Evolutionary conservation across 2,329 filamentous ascomycete species (phyloP), one percentile per base, ranked within the genome.

Genomic region (Aurifilum marmelostoma): DNA sequence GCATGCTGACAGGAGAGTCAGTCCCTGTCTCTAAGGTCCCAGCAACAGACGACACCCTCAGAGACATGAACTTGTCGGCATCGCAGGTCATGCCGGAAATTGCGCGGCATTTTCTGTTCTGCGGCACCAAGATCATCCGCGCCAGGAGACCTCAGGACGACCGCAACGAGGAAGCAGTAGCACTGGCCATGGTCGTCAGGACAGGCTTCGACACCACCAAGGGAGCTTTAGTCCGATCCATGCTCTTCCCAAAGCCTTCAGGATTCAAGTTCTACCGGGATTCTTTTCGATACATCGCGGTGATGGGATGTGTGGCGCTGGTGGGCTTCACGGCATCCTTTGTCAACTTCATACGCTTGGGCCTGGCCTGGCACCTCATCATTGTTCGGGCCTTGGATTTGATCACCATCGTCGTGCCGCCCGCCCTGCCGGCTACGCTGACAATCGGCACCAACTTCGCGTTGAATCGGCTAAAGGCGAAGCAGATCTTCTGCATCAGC

Each of bases 261-360:
- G 95, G 95, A 0, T 99, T 99, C 87, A 98, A 97, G 76, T 99
- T 99, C 78, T 99, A 99, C 79, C 89, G 93, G 56, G 96, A 99
- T 79, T 97, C 95, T 0, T 99, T 99, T 81, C 89, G 94, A 29
- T 99, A 99, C 78, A 98, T 99, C 70, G 94, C 92, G 4, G 96
- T 99, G 70, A 99, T 99, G 96, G 95, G 88, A 7, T 82, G 89
- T 56, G 90, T 99, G 74, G 97, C 96, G 29, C 81, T 90, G 63
- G 79, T 98, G 63, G 96, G 97, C 0, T 99, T 99, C 76, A 83
- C 94, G 29, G 94, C 91, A 0, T 98, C 96, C 0, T 91, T 99
- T 74, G 83, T 97, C 80, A 99, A 99, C 79, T 99, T 99, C 77
- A 83, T 99, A 66, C 89, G 92, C 54, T 85, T 99, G 18, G 89